Conservation (phyloP, 169 alveolate species). For the Cryptosporidium muris region DNA sequence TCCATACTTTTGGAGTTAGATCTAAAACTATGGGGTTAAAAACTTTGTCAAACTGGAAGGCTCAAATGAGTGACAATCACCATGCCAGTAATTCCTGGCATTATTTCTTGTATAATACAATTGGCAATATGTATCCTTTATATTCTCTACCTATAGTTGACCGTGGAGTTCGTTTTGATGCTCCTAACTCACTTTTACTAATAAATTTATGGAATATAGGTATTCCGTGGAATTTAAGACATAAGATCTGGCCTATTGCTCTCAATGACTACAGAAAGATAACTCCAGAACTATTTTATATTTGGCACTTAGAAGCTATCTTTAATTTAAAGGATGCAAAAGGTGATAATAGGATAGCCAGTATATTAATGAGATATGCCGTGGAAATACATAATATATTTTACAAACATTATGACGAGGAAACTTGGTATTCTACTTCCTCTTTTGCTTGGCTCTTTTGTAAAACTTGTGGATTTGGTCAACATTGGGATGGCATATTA, state of each 20-base stretch:
- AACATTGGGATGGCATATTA: constrained; percentile 13
- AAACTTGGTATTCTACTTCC: constrained; percentile 31
- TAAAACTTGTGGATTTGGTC: constrained; percentile 53
- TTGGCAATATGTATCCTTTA: constrained; percentile 18
- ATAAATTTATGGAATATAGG: constrained; percentile 41
- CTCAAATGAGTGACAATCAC: constrained; percentile 28
- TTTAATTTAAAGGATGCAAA: constrained; percentile 1
- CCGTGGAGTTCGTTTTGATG: constrained; percentile 60
- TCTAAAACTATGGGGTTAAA: constrained; percentile 5
- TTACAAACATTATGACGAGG: constrained; percentile 20
- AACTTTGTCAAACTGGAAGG: constrained; percentile 24
- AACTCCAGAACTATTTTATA: constrained; percentile 40
- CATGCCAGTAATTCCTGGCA: constrained; percentile 17
- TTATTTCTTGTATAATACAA: constrained; percentile 19
- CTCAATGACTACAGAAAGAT: constrained; percentile 40
- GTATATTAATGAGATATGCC: constrained; percentile 30
- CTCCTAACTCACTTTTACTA: constrained; percentile 53
- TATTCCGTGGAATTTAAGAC: constrained; percentile 40
- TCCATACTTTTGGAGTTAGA: constrained; percentile 21
- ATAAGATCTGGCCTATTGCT: constrained; percentile 48
- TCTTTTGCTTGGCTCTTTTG: constrained; percentile 6
- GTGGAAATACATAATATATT: constrained; percentile 45
- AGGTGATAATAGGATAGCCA: not conserved
- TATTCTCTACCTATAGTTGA: constrained; percentile 44
- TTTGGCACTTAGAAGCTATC: constrained; percentile 23